Conservation (phyloP, 805 yeast genomes). For the Kluyveromyces starmeri region DNA sequence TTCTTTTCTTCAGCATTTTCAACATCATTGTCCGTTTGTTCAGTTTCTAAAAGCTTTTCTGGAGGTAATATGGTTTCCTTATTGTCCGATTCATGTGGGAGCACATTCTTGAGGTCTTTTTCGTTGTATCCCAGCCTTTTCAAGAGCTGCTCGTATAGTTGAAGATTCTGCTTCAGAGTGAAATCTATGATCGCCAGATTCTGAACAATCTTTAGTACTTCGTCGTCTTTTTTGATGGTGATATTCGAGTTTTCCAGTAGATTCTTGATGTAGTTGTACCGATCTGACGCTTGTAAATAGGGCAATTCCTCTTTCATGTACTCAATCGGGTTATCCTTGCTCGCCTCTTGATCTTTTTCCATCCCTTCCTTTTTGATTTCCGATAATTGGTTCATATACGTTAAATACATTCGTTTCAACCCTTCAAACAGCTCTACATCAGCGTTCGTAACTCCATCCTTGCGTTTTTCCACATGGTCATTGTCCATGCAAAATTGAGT, state of each 20-base stretch:
- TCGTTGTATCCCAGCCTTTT: conserved; percentile 16
- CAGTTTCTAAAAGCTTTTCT: background rate
- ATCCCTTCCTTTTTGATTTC: conserved; percentile 13
- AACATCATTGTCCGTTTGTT: background rate
- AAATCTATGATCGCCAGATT: conserved; percentile 22
- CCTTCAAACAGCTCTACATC: conserved; percentile 25
- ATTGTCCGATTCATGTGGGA: conserved; percentile 5
- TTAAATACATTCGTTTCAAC: conserved; percentile 24
- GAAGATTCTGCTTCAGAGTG: conserved; percentile 17
- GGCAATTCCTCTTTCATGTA: conserved; percentile 20
- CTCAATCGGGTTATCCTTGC: conserved; percentile 11
- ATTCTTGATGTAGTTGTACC: conserved; percentile 22
- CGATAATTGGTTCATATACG: conserved; percentile 21
- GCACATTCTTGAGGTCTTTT: conserved; percentile 7
- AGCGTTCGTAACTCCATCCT: conserved; percentile 17
- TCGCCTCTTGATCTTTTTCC: conserved; percentile 7
- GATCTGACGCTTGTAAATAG: conserved; percentile 17
- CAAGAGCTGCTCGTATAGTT: conserved; percentile 17
- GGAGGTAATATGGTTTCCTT: conserved; percentile 1
- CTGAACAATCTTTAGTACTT: conserved; percentile 13
- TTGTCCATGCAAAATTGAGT: conserved; percentile 23
- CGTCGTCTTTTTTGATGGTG: conserved; percentile 7
- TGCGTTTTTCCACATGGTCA: conserved; percentile 18
- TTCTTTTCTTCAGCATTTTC: conserved; percentile 17
- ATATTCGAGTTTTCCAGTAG: conserved; percentile 10